Conservation (phyloP, 2,329 filamentous ascomycete species). For the Tolypocladium album region DNA sequence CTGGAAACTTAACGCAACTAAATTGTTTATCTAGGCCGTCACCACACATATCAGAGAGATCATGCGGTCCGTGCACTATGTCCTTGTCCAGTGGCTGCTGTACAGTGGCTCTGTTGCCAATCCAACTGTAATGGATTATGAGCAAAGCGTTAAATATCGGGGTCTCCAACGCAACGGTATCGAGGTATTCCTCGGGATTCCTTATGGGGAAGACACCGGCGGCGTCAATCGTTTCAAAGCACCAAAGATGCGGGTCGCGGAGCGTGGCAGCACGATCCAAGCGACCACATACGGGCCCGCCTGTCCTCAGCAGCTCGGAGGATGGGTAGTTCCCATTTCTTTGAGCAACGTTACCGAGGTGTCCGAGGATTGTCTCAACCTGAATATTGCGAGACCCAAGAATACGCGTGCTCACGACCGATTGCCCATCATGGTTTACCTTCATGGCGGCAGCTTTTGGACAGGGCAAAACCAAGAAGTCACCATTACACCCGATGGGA, state of each 20-base stretch:
- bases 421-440: conserved; percentile 26
- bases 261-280: conserved; percentile 21
- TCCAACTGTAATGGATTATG: conserved; percentile 7
- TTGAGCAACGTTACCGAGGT: conserved; percentile 25
- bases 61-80: background rate
- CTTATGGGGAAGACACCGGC: conserved; percentile 34
- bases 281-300: conserved; percentile 29
- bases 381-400: conserved; percentile 21
- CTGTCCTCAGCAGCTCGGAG: conserved; percentile 30
- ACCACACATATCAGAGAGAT: background rate
- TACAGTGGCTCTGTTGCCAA: background rate
- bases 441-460: conserved; percentile 22
- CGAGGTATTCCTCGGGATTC: conserved; percentile 36
- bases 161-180: conserved; percentile 31
- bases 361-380: conserved; percentile 24
- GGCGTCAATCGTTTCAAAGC: conserved; percentile 34
- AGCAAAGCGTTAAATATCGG: conserved; percentile 24
- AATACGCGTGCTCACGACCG: conserved; percentile 7
- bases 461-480: conserved; percentile 18
- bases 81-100: background rate
- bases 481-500: conserved; percentile 27
- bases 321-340: conserved; percentile 16
- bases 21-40: too few species aligned
- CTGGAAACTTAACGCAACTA: too few species aligned
- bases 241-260: conserved; percentile 21